Percentiles rank a stretch among this genome's conserved stretches.
Evolutionary conservation across 208 protist species (phyloP).

Genomic region (Endotrypanum monterogeii): DNA sequence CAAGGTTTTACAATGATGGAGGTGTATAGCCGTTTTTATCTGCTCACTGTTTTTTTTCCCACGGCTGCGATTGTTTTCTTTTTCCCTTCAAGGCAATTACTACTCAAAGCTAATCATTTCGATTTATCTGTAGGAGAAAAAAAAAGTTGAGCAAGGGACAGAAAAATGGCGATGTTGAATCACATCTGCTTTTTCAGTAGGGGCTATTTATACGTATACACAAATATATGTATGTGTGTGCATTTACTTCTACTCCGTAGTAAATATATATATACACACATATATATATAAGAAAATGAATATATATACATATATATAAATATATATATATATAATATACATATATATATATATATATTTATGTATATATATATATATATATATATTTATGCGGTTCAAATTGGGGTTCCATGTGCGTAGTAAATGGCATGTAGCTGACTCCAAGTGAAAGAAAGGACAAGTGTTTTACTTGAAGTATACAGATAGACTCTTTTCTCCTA

Average conservation of each 20-base stretch:
- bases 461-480: not conserved
- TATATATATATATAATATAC: not conserved
- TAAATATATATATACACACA: too few species aligned
- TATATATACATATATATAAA: not conserved
- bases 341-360: not conserved
- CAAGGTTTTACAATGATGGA: conserved; percentile 65
- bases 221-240: not conserved
- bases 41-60: conserved; percentile 10
- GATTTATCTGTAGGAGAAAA: not conserved
- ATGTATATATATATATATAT: not conserved
- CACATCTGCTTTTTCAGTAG: too few species aligned
- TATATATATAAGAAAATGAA: not conserved
- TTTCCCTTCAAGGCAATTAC: not conserved
- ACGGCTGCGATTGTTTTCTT: not conserved
- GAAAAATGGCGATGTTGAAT: too few species aligned
- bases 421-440: not conserved
- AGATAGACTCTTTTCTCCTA: not conserved
- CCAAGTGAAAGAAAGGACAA: not conserved
- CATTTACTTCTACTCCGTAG: too few species aligned
- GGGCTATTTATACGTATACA: not conserved
- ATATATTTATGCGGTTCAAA: not conserved
- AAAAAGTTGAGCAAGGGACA: not conserved
- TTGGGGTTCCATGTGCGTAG: not conserved
- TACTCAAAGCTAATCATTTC: not conserved
- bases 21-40: conserved; percentile 8